Percentiles rank a stretch among this genome's conserved stretches.
Evolutionary conservation across 768 basidiomycete genomes (phyloP).

Genomic region (Phallus indusiatus): DNA sequence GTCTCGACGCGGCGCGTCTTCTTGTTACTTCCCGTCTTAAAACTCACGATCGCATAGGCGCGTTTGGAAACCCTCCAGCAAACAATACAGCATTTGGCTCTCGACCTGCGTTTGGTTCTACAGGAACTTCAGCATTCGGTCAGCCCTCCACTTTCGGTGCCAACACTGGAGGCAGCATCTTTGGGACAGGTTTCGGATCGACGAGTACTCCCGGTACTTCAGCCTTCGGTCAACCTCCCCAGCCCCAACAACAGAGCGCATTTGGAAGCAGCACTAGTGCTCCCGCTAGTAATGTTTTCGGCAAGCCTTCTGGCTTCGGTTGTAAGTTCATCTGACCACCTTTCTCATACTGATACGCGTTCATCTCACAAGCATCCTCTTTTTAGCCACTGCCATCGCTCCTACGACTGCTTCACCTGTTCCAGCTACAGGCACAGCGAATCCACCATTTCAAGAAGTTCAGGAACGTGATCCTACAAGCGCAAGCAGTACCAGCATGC

Average conservation of each 20-base stretch:
- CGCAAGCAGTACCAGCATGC: conserved; percentile 28
- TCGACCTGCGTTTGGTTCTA: conserved; percentile 66
- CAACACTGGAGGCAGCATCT: background rate
- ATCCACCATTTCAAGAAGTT: conserved; percentile 50
- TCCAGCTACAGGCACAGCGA: conserved; percentile 53
- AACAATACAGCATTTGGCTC: conserved; percentile 48
- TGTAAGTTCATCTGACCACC: conserved; percentile 15
- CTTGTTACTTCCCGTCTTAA: background rate
- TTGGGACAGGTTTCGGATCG: background rate
- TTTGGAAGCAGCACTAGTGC: conserved; percentile 37
- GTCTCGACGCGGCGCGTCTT: conserved; percentile 18
- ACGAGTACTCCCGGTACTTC: conserved; percentile 13
- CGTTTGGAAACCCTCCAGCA: conserved; percentile 29
- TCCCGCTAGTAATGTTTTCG: conserved; percentile 46
- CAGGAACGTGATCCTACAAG: conserved; percentile 54
- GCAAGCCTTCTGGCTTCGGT: conserved; percentile 26
- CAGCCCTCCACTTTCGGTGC: conserved; percentile 17
- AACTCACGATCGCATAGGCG: conserved; percentile 25
- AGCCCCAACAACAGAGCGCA: conserved; percentile 25
- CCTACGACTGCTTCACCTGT: conserved; percentile 40
- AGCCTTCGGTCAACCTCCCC: conserved; percentile 21
- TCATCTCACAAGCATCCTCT: conserved; percentile 9
- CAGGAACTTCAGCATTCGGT: conserved; percentile 41
- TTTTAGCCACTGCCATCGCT: conserved; percentile 22
- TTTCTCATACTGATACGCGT: conserved; percentile 1